A percentile compares a stretch with the other conserved stretches of the same genome.
These are phyloP conservation scores for Blastobotrys attinorum DNA, from an alignment of 805 yeast genomes.

Conservation along the genomic window DNA sequence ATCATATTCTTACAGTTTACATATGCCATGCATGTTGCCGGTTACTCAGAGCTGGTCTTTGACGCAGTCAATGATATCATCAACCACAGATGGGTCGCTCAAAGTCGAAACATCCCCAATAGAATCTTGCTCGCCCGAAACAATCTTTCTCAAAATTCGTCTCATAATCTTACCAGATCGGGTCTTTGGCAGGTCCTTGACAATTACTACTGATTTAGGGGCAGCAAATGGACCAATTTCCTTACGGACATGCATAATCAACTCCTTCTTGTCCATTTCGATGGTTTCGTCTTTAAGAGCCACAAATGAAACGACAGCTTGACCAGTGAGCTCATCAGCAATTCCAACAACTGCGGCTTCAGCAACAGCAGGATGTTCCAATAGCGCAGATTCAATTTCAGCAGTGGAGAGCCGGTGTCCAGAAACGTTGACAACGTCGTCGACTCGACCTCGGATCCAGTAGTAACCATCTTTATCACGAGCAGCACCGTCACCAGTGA, in stretches of 20 bases:
- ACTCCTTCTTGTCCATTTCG: slow-evolving; percentile 44
- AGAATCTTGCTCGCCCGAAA: slow-evolving; percentile 85
- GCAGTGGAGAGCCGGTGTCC: slow-evolving; percentile 99
- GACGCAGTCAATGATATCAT: slow-evolving; percentile 63
- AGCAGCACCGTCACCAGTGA: slow-evolving; percentile 98
- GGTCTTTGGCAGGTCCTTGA: slow-evolving; percentile 93
- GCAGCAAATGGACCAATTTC: slow-evolving; percentile 93
- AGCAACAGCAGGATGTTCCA: slow-evolving; percentile 70
- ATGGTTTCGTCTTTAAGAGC: slow-evolving; percentile 55
- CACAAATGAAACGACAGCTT: slow-evolving; percentile 94
- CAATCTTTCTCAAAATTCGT: slow-evolving; percentile 88
- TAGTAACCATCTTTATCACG: slow-evolving; percentile 93
- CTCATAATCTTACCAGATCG: slow-evolving; percentile 99
- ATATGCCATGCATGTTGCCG: no score
- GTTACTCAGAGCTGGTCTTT: slow-evolving; percentile 5
- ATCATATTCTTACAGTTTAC: no score
- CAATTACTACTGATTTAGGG: slow-evolving; percentile 78
- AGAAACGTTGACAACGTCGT: slow-evolving; percentile 95
- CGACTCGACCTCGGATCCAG: slow-evolving; percentile 98
- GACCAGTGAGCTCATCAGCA: slow-evolving; percentile 93
- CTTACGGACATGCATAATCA: slow-evolving; percentile 81
- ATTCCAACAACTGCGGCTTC: slow-evolving; percentile 98
- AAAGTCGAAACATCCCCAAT: slow-evolving; percentile 89
- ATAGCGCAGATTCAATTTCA: slow-evolving; percentile 89
- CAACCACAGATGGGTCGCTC: slow-evolving; percentile 80